phyloP scores from a whole-genome alignment of 2,329 filamentous ascomycete genomes.

The Pseudodiploospora longispora region DNA sequence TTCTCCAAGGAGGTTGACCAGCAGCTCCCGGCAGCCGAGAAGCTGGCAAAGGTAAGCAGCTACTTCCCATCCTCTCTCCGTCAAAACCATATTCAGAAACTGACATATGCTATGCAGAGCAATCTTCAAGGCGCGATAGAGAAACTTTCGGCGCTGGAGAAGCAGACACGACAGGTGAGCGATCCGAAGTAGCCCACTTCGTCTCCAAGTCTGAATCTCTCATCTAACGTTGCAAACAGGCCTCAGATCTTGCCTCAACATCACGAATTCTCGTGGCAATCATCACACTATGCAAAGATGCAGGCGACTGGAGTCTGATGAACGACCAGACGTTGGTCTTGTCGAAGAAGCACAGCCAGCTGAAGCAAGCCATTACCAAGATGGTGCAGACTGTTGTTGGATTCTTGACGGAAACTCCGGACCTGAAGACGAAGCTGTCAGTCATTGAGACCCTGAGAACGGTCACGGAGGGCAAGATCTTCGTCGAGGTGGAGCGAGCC shows the following conservation, averaged over 20 bases:
- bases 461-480: conserved; percentile 99
- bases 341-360: conserved; percentile 99
- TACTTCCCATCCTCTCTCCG: conserved; percentile 11
- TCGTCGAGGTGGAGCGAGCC: conserved; percentile 96
- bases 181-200: conserved; percentile 9
- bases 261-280: conserved; percentile 81
- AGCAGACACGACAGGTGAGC: conserved; percentile 88
- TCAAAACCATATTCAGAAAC: neutral
- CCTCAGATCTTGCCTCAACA: conserved; percentile 91
- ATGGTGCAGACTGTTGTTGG: conserved; percentile 97
- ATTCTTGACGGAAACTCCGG: conserved; percentile 81
- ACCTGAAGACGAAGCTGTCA: conserved; percentile 78
- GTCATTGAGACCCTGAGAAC: conserved; percentile 93
- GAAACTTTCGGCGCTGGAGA: conserved; percentile 86
- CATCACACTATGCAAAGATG: conserved; percentile 89
- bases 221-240: conserved; percentile 40
- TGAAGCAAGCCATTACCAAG: conserved; percentile 97
- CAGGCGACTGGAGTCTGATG: conserved; percentile 85
- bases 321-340: conserved; percentile 94
- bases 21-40: conserved; percentile 82
- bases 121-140: conserved; percentile 85
- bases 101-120: conserved; percentile 36
- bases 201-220: conserved; percentile 1
- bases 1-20: conserved; percentile 93
- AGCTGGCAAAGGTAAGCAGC: conserved; percentile 70